Conservation (phyloP, 1,284 basidiomycete species). For the Xerocomus subilludens region DNA sequence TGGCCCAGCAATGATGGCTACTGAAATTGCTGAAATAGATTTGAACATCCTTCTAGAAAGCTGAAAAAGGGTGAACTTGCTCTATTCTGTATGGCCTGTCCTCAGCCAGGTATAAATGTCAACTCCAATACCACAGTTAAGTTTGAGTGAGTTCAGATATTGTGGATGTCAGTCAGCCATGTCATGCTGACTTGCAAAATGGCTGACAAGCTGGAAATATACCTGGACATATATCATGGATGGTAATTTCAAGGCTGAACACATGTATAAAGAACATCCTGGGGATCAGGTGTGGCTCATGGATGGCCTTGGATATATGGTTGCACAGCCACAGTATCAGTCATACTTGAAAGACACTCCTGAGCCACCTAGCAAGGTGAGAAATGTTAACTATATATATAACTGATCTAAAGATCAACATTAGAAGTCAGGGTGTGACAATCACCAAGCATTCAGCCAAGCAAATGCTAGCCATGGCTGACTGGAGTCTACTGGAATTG, state of each 20-base stretch:
- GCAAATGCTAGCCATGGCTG: conserved; percentile 14
- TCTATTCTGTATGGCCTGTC: background rate
- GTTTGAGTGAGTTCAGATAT: no score
- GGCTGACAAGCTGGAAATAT: no score
- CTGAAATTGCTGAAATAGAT: background rate
- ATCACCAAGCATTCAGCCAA: conserved; percentile 26
- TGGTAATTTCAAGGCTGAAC: conserved; percentile 2
- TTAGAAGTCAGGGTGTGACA: conserved; percentile 11
- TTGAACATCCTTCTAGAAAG: no score
- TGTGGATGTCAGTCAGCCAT: no score
- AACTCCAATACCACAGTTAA: no score
- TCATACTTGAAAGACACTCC: no score
- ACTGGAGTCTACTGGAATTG: conserved; percentile 28
- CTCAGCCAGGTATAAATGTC: background rate
- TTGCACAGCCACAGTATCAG: background rate
- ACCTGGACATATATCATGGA: background rate
- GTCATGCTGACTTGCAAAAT: no score
- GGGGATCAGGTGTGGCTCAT: conserved; percentile 26
- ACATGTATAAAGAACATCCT: background rate
- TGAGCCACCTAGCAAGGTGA: no score
- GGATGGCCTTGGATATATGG: conserved; percentile 3
- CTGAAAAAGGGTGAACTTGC: background rate
- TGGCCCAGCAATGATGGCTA: background rate
- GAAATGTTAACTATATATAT: no score
- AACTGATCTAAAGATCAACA: no score